Base-by-base conservation (phyloP, 169 alveolate species). In the Cryptosporidium meleagridis region DNA sequence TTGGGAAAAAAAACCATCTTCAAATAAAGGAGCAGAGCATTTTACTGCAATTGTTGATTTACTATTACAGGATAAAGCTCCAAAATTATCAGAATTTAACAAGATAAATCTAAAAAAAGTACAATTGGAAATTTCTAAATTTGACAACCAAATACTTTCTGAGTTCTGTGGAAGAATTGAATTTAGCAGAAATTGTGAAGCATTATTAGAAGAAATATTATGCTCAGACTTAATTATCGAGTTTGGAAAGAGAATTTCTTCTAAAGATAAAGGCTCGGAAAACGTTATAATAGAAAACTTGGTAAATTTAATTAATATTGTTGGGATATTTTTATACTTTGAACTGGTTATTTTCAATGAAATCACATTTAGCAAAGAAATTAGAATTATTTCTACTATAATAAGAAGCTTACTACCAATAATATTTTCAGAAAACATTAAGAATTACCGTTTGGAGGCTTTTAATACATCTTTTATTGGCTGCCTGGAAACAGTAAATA, bases 371-470 rank as follows among this genome's bases (percentile, higher is more conserved):
- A 70, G 53, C 10, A 80, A 67, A 29, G 75, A 62, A 65, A 16
- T 62, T 23, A 80, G 89, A 67, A 39, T 67, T 58, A 18, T 80
- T 23, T 31, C 61, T n/a, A 80, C 31, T 29, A 37, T 44, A 23
- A 45, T 35, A 80, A 80, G 89, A 26, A 62, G 29, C 33, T n/a
- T 80, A 37, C 39, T 80, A 0, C 89, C 89, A 16, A 26, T n/a
- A 18, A 23, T 80, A 16, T 41, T 26, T 44, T 55, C 62, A 12
- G 89, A 80, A 14, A 80, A 39, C 55, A 14, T 41, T 14, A 80
- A 65, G 35, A 61, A 35, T 37, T 33, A 0, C 35, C 67, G 33
- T 26, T 21, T 59, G 10, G 68, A 62, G 26, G n/a, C 21, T 16
- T 80, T 62, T 1, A 33, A 26, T 33, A 65, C 61, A 12, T 35